A percentile compares a stretch with the other conserved stretches of the same genome.
These are phyloP conservation scores for Mycena galericulata DNA, from an alignment of 768 basidiomycete species.

Conservation along the genomic window DNA sequence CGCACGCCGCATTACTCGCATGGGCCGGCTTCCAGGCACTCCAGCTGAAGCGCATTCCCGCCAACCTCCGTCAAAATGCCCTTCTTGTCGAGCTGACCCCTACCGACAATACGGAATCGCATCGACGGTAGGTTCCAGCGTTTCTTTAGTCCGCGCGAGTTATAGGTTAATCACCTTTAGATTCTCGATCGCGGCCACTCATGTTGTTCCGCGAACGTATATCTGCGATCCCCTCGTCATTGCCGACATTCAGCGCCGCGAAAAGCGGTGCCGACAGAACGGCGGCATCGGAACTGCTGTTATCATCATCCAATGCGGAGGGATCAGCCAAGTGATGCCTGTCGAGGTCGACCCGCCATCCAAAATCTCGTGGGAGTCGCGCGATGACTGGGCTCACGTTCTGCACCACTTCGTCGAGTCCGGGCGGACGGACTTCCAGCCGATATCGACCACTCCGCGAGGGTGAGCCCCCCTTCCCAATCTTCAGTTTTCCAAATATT, in stretches of 20 bases:
- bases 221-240: constrained; percentile 83
- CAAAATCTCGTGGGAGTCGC: constrained; percentile 80
- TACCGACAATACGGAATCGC: constrained; percentile 66
- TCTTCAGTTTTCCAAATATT: not conserved
- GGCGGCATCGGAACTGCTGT: constrained; percentile 84
- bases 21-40: constrained; percentile 92
- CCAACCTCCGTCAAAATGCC: constrained; percentile 82
- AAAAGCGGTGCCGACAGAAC: constrained; percentile 79
- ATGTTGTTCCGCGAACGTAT: constrained; percentile 77
- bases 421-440: constrained; percentile 83
- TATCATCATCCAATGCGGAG: constrained; percentile 81
- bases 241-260: constrained; percentile 81
- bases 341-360: constrained; percentile 86
- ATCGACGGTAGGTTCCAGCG: constrained; percentile 67
- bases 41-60: constrained; percentile 81
- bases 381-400: constrained; percentile 80
- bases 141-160: constrained; percentile 16
- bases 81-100: constrained; percentile 78
- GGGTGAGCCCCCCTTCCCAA: constrained; percentile 67
- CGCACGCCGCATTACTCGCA: constrained; percentile 73
- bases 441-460: constrained; percentile 81
- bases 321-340: constrained; percentile 86
- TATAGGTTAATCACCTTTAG: constrained; percentile 52
- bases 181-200: constrained; percentile 76
- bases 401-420: constrained; percentile 78